A percentile compares a stretch with the other conserved stretches of the same genome.
Conservation (phyloP, 2,329 filamentous ascomycete genomes). For the Colletotrichum theobromicola region DNA sequence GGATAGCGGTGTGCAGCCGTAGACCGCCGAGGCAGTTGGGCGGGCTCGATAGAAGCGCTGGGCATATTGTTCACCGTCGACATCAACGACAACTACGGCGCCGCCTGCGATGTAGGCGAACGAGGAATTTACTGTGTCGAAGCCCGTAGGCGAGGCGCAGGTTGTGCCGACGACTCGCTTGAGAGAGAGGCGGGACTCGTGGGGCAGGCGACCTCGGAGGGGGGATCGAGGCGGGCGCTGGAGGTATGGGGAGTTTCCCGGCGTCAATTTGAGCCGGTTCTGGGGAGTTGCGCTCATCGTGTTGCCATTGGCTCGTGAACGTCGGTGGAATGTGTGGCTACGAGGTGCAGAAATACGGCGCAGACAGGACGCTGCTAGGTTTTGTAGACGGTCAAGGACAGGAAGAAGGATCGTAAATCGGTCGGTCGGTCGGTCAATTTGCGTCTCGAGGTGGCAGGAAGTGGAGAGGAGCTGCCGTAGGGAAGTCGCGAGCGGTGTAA, state of each 20-base stretch:
- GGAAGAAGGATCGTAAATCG: background rate
- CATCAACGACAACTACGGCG: slow-evolving; percentile 86
- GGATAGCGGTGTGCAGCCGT: slow-evolving; percentile 57
- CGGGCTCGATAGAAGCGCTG: slow-evolving; percentile 93
- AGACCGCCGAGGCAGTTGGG: slow-evolving; percentile 73
- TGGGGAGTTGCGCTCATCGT: slow-evolving; percentile 65
- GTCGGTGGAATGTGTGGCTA: slow-evolving; percentile 2
- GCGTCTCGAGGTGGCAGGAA: background rate
- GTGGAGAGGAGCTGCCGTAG: background rate
- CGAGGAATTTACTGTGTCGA: slow-evolving; percentile 77
- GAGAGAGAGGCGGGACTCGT: slow-evolving; percentile 71
- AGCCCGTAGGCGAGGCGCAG: slow-evolving; percentile 81
- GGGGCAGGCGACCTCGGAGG: slow-evolving; percentile 48
- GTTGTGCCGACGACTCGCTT: slow-evolving; percentile 92
- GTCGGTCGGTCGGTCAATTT: background rate
- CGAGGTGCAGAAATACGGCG: background rate
- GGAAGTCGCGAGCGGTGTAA: background rate
- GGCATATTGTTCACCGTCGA: slow-evolving; percentile 70
- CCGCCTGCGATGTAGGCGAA: slow-evolving; percentile 95
- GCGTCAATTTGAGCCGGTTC: slow-evolving; percentile 71
- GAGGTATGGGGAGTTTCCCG: slow-evolving; percentile 76
- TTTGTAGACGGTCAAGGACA: background rate
- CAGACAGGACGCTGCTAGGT: background rate
- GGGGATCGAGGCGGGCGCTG: slow-evolving; percentile 69
- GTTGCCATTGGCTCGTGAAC: slow-evolving; percentile 53